A percentile compares a stretch with the other conserved stretches of the same genome.
These are phyloP conservation scores for Tylopilus subfusipes DNA, from an alignment of 768 basidiomycete species.

Conservation along the genomic window DNA sequence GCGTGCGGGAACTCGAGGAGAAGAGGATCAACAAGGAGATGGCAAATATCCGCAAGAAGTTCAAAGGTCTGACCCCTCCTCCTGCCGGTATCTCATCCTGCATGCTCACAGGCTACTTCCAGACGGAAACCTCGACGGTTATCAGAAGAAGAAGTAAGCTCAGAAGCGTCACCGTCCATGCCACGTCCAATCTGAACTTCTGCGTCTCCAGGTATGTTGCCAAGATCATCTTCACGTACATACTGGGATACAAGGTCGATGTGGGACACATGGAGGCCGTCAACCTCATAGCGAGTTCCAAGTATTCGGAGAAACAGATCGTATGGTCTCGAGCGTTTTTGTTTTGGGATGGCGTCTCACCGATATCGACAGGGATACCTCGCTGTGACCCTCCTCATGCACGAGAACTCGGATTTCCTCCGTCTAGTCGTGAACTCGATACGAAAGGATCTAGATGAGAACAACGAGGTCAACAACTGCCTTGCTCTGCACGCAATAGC, in stretches of 20 bases:
- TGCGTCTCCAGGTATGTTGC: conserved; percentile 75
- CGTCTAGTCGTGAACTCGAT: conserved; percentile 98
- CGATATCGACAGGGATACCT: conserved; percentile 76
- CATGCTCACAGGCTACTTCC: conserved; percentile 5
- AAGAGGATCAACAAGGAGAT: conserved; percentile 99
- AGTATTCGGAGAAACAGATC: conserved; percentile 99
- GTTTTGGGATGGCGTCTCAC: background rate
- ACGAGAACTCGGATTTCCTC: conserved; percentile 97
- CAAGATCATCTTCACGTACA: conserved; percentile 99
- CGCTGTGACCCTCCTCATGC: conserved; percentile 95
- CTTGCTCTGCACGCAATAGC: conserved; percentile 97
- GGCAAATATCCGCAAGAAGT: conserved; percentile 99
- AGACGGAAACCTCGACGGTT: conserved; percentile 87
- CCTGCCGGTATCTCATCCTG: conserved; percentile 4
- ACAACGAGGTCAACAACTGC: conserved; percentile 93
- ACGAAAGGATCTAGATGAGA: conserved; percentile 92
- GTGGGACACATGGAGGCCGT: conserved; percentile 99
- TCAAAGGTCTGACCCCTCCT: conserved; percentile 65
- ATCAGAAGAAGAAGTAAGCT: conserved; percentile 87
- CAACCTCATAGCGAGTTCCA: conserved; percentile 91
- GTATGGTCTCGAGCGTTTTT: conserved; percentile 45
- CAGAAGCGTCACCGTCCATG: conserved; percentile 8
- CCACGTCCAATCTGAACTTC: conserved; percentile 15
- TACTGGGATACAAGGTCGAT: conserved; percentile 98
- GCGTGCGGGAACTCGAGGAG: conserved; percentile 96